Conservation (phyloP, 202 grass and related monocot genomes). For the Sporobolus alterniflorus region DNA sequence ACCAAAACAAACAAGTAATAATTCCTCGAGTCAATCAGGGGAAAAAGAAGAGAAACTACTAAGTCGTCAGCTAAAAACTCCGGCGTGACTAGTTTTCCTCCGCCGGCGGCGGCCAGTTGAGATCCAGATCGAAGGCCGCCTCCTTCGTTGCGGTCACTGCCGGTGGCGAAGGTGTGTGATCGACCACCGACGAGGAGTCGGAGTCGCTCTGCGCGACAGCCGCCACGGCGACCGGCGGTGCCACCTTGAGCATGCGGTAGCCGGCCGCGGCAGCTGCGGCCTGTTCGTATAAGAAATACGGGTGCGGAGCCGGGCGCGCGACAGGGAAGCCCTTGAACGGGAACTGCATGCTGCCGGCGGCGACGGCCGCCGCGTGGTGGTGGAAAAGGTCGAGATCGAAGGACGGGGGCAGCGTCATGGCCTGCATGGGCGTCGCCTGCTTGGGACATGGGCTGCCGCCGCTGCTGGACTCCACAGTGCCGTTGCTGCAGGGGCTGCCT, state of each 20-base stretch:
- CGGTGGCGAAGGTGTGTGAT: slow-evolving; percentile 47
- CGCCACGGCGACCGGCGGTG: slow-evolving; percentile 39
- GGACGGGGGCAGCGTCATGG: slow-evolving; percentile 44
- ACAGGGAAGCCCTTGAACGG: slow-evolving; percentile 49
- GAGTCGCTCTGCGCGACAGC: slow-evolving; percentile 55
- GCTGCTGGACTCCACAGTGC: slow-evolving; percentile 55
- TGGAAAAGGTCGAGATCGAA: slow-evolving; percentile 56
- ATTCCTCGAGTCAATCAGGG: slow-evolving; percentile 15
- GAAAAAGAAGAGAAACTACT: slow-evolving; percentile 34
- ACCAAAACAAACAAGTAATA: slow-evolving; percentile 14
- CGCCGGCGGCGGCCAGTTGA: slow-evolving; percentile 69
- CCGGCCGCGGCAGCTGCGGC: slow-evolving; percentile 37
- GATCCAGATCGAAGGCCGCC: slow-evolving; percentile 68
- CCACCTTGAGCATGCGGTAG: slow-evolving; percentile 36
- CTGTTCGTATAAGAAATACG: slow-evolving; percentile 59
- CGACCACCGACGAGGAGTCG: slow-evolving; percentile 67
- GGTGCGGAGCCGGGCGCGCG: slow-evolving; percentile 29
- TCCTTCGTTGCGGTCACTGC: slow-evolving; percentile 30
- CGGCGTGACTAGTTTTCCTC: slow-evolving; percentile 43
- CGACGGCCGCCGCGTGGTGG: slow-evolving; percentile 18
- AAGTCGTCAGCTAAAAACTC: slow-evolving; percentile 39
- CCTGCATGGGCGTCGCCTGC: slow-evolving; percentile 44
- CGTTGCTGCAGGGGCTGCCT: slow-evolving; percentile 67
- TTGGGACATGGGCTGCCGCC: slow-evolving; percentile 1
- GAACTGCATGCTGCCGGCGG: slow-evolving; percentile 29